phyloP scores from a whole-genome alignment of 306 rosid genomes.

The Adenanthera pavonina region DNA sequence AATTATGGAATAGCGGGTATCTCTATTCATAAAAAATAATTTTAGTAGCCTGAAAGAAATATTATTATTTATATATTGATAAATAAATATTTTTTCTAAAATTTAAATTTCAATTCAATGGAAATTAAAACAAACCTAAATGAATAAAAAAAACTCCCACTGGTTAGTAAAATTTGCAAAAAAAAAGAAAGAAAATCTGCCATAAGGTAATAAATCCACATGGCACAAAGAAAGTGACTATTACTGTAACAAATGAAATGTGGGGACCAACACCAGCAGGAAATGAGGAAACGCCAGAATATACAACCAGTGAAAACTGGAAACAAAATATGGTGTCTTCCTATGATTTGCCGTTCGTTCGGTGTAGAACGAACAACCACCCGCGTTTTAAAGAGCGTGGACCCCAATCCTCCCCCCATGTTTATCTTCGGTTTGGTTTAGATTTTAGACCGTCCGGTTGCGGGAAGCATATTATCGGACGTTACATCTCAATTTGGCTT shows the following conservation, averaged over 20 bases:
- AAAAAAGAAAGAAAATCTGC: no score
- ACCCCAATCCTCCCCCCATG: not conserved
- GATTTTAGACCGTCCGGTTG: not conserved
- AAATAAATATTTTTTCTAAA: no score
- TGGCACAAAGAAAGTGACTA: no score
- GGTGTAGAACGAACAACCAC: not conserved
- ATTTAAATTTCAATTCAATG: no score
- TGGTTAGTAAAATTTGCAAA: no score
- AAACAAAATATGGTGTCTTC: not conserved
- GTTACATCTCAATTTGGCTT: conserved; percentile 27
- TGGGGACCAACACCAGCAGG: not conserved
- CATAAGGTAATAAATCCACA: no score
- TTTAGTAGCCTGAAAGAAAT: no score
- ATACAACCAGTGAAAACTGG: not conserved
- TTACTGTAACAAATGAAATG: not conserved
- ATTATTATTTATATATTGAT: no score
- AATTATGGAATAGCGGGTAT: no score
- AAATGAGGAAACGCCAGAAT: not conserved
- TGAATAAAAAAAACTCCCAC: no score
- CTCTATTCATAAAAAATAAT: no score
- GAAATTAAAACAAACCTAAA: no score
- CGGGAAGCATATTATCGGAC: not conserved
- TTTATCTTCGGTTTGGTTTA: not conserved
- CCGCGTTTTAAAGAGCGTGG: conserved; percentile 36
- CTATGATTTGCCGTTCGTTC: not conserved